Evolutionary conservation across 2,329 filamentous ascomycete species (phyloP), one percentile per base, ranked within the genome.

Genomic region (Penicillium sp.): DNA sequence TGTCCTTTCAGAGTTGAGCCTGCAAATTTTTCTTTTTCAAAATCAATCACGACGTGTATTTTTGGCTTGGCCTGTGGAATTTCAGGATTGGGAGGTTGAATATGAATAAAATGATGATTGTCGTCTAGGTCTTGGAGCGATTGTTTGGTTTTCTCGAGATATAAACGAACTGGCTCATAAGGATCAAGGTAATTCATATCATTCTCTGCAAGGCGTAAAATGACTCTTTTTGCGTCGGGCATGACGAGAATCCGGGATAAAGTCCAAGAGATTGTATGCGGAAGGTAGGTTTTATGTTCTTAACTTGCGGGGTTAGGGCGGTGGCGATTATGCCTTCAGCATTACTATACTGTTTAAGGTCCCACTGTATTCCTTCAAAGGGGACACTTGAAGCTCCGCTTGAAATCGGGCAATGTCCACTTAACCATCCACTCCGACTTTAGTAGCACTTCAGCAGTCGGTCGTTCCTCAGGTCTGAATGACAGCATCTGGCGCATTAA

Each of bases 371-470:
- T 18, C 34, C 25, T 14, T 34, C 32, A 34, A 23, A 4, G 16
- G 17, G 15, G 26, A 10, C 20, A 10, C 15, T 41, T 41, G 18
- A 9, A 40, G 13, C 36, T 39, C 31, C 28, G 33, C 16, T 46
- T 29, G 3, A 29, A 46, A 29, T 55, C 47, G 31, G 55, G 55
- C 23, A 57, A 42, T n/a, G 32, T 57, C 62, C 61, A 67, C 25
- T 59, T 64, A 0, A 53, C 45, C 54, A 66, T 64, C 62, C 62
- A 67, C 18, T 64, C 54, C 1, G 59, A 67, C 36, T 36, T 34
- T 9, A 66, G 39, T 2, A 67, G 55, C 28, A 60, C 50, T 8
- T 60, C 45, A 13, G 48, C 53, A 13, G 58, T 58, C 14, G 49
- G 47, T 35, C 63, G 50, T 7, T 61, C 50, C 36, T 59, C 53